phyloP scores from a whole-genome alignment of 805 yeast genomes.

The Zygosaccharomyces kombuchaensis region DNA sequence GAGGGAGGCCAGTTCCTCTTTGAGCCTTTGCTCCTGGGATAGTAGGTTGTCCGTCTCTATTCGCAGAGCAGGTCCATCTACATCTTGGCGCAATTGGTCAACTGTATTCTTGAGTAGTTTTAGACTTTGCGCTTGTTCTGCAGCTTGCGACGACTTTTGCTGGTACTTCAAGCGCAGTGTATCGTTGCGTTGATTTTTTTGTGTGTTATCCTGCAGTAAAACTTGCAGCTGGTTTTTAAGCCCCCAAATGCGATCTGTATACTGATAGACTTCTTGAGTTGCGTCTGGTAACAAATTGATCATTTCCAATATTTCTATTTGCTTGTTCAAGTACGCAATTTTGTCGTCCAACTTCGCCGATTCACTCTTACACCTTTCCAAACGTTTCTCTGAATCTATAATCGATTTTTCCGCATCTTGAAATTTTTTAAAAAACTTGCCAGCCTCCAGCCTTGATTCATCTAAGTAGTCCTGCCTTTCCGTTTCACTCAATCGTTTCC shows the following conservation, averaged over 20 bases:
- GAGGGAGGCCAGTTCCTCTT: conserved; percentile 12
- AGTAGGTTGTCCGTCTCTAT: conserved; percentile 19
- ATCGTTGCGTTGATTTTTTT: conserved; percentile 27
- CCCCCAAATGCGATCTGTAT: conserved; percentile 6
- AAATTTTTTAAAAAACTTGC: conserved; percentile 37
- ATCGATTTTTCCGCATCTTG: conserved; percentile 24
- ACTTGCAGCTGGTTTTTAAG: conserved; percentile 35
- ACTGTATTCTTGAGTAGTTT: conserved; percentile 24
- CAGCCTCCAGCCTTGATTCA: conserved; percentile 38
- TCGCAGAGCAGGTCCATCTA: conserved; percentile 36
- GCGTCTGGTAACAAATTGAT: conserved; percentile 10
- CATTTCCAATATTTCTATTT: conserved; percentile 11
- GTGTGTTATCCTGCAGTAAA: conserved; percentile 52
- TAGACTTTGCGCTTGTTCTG: conserved; percentile 37
- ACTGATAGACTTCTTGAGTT: conserved; percentile 7
- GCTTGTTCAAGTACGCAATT: conserved; percentile 9
- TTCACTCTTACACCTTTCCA: conserved; percentile 23
- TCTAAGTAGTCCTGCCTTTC: conserved; percentile 40
- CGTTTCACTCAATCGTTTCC: conserved; percentile 38
- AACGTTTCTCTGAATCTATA: conserved; percentile 26
- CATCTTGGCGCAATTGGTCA: conserved; percentile 28
- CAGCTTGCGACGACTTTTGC: conserved; percentile 43
- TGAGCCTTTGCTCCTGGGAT: conserved; percentile 12
- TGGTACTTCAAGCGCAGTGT: conserved; percentile 43
- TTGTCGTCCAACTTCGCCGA: conserved; percentile 15